Conservation (phyloP, 2,329 filamentous ascomycete genomes). For the Colletotrichum tamarilloi region DNA sequence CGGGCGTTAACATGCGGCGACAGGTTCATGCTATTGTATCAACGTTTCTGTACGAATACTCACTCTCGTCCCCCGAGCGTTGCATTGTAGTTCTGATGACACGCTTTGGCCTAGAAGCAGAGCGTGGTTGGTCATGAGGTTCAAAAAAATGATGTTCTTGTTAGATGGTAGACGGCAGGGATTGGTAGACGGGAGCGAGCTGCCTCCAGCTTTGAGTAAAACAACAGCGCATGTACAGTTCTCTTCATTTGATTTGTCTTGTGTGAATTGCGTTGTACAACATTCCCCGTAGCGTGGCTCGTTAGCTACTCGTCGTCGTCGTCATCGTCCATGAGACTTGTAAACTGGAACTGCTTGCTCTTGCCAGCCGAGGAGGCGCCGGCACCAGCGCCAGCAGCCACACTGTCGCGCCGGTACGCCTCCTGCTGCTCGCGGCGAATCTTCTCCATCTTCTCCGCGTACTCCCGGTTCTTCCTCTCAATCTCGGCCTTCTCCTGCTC, state of each 20-base stretch:
- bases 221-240: not conserved
- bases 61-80: not conserved
- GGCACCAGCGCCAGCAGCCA: constrained; percentile 34
- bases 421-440: constrained; percentile 53
- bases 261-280: not conserved
- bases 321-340: constrained; percentile 64
- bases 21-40: constrained; percentile 19
- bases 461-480: constrained; percentile 54
- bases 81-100: constrained; percentile 4
- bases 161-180: constrained; percentile 24
- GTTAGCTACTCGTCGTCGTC: constrained; percentile 52
- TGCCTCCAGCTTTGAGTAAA: not conserved
- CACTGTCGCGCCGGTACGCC: constrained; percentile 42
- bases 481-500: constrained; percentile 53
- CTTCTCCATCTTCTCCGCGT: constrained; percentile 54
- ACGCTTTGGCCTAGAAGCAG: not conserved
- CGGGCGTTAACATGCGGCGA: constrained; percentile 9
- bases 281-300: not conserved
- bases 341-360: constrained; percentile 68
- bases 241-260: not conserved
- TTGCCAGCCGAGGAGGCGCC: constrained; percentile 44
- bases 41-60: constrained; percentile 23
- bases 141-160: not conserved
- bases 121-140: not conserved
- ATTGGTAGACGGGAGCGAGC: constrained; percentile 12